These are phyloP conservation scores for Coemansia sp. DNA, from an alignment of 192 early-diverging fungal species.

Conservation along the genomic window DNA sequence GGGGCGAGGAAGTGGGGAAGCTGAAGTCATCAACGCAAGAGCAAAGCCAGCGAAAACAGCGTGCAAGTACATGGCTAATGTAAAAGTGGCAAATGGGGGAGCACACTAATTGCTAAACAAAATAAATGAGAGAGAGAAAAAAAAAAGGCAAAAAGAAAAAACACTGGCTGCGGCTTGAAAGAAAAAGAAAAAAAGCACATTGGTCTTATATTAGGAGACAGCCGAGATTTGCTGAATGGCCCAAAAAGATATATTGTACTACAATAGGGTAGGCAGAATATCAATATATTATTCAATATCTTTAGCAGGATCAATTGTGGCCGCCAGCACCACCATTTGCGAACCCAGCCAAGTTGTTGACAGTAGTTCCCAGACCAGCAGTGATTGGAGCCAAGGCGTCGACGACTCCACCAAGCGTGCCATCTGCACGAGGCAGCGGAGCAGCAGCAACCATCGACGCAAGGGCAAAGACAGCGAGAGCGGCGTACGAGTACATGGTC, in stretches of 20 bases:
- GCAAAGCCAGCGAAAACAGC: not conserved
- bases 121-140: no score
- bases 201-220: no score
- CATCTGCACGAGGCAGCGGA: slow-evolving; percentile 11
- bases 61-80: not conserved
- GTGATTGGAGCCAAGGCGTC: slow-evolving; percentile 23
- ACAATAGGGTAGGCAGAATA: no score
- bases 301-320: not conserved
- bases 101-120: not conserved
- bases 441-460: slow-evolving; percentile 9
- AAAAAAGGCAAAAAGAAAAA: no score
- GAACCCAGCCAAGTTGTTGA: slow-evolving; percentile 14
- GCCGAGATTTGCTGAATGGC: no score
- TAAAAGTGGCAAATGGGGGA: no score
- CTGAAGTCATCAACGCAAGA: no score
- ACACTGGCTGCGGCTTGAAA: not conserved
- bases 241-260: no score
- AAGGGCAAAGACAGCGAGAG: not conserved
- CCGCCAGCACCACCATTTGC: not conserved
- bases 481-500: not conserved
- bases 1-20: not conserved
- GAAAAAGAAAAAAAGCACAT: not conserved
- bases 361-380: not conserved
- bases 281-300: not conserved
- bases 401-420: slow-evolving; percentile 20